Base-by-base conservation (phyloP, 2,329 filamentous ascomycete species). In the Ophiobolus disseminans region DNA sequence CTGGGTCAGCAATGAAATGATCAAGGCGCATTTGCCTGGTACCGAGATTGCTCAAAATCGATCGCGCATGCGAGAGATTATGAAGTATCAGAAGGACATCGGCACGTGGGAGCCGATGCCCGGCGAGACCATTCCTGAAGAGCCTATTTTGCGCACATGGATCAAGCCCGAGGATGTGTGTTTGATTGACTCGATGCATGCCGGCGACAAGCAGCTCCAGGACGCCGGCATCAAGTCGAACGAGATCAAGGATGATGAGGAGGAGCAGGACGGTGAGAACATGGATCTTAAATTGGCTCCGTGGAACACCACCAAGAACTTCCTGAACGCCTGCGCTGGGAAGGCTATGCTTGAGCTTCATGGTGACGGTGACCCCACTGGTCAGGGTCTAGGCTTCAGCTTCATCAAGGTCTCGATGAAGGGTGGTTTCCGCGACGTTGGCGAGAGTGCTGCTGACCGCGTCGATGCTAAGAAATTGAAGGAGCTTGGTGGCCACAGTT, bases 371-470 rank as follows among this genome's bases (percentile, higher is more conserved):
- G 94, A 99, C 68, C 94, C 94, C 3, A 96, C 93, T 0, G 91
- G 91, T 19, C 89, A 92, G 63, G 94, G 94, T 2, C 86, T 97
- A 50, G 94, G 90, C 2, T 96, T 97, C 78, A 97, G 90, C 70
- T 97, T 99, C 73, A 92, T 99, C 72, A 91, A 94, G 68, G 97
- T 92, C 0, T 96, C 91, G 1, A 99, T 99, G 94, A 99, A 99
- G 75, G 94, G 94, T 53, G 94, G 94, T 0, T 99, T 97, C 73
- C 90, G 92, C 67, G 88, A 91, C 16, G 84, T 95, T 20, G 91
- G 91, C 16, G 91, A 96, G 71, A 92, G 90, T 65, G 90, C 92
- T 53, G 89, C 91, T 65, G 89, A 92, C 53, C 90, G 92, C 70
- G 85, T 94, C 56, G 90, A 92, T 68, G 89, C 89, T 13, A 93